These are phyloP conservation scores for Leptographium lundbergii DNA, from an alignment of 2,329 filamentous ascomycete species.

Conservation along the genomic window DNA sequence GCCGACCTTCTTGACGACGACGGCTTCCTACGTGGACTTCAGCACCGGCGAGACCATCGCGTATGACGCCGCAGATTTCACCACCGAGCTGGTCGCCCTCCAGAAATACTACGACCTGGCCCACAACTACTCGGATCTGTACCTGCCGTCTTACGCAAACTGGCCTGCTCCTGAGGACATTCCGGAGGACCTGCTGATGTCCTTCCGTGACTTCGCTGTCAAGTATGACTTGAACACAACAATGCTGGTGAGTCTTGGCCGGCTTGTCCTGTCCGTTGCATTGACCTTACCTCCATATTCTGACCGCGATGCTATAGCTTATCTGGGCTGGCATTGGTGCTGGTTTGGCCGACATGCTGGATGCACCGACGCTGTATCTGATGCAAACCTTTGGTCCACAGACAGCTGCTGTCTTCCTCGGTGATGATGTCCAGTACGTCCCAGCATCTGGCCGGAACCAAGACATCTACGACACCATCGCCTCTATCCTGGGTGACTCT, in stretches of 20 bases:
- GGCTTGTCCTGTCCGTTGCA: neutral
- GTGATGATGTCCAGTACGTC: constrained; percentile 17
- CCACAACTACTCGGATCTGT: constrained; percentile 18
- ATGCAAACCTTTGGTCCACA: constrained; percentile 26
- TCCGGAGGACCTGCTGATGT: constrained; percentile 32
- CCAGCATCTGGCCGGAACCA: constrained; percentile 24
- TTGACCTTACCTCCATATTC: neutral
- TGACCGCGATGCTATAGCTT: constrained; percentile 11
- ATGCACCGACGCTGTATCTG: constrained; percentile 29
- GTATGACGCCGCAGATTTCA: constrained; percentile 14
- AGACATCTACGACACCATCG: constrained; percentile 26
- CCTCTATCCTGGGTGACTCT: constrained; percentile 20
- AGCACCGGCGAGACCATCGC: constrained; percentile 19
- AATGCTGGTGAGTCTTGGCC: neutral
- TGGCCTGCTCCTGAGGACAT: constrained; percentile 30
- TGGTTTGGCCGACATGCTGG: constrained; percentile 27
- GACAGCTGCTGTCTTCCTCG: constrained; percentile 22
- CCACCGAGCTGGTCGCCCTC: constrained; percentile 1
- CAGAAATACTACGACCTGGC: constrained; percentile 13
- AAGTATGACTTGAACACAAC: constrained; percentile 27
- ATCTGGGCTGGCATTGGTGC: constrained; percentile 31
- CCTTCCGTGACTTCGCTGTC: constrained; percentile 33
- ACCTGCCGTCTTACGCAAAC: constrained; percentile 23
- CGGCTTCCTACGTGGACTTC: constrained; percentile 23
- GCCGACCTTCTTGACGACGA: constrained; percentile 14